phyloP scores from a whole-genome alignment of 1,284 basidiomycete genomes.

The Paramarasmius palmivorus region DNA sequence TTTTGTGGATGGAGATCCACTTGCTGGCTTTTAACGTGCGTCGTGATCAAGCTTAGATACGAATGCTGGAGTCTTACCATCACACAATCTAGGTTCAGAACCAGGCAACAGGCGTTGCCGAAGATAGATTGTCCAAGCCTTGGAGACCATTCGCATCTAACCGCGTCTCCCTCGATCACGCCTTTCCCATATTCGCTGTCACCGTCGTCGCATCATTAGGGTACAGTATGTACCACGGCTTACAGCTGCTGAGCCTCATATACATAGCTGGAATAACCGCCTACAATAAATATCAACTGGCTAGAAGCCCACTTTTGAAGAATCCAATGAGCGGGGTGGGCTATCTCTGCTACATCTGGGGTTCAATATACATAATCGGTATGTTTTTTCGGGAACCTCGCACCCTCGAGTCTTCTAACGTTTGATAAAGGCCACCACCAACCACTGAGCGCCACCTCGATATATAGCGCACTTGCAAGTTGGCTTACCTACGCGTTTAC shows the following conservation, averaged over 20 bases:
- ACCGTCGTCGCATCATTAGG: constrained; percentile 25
- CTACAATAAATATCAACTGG: constrained; percentile 33
- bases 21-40: constrained; percentile 2
- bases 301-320: constrained; percentile 31
- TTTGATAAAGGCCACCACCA: constrained; percentile 17
- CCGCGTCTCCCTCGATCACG: constrained; percentile 29
- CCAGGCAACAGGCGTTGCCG: constrained; percentile 23
- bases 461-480: constrained; percentile 24
- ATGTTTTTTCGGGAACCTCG: constrained; percentile 5
- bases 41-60: background rate
- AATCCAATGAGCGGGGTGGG: constrained; percentile 32
- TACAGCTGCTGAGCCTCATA: constrained; percentile 23
- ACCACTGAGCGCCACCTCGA: constrained; percentile 18
- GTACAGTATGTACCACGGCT: constrained; percentile 22
- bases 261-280: constrained; percentile 29
- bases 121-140: constrained; percentile 36
- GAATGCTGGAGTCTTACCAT: no score
- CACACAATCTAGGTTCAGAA: no score
- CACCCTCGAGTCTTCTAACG: background rate
- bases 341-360: constrained; percentile 33
- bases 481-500: constrained; percentile 29
- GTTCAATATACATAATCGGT: constrained; percentile 34
- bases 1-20: constrained; percentile 3
- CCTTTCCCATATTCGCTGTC: constrained; percentile 25
- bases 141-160: constrained; percentile 36